Conservation (phyloP, 1,284 basidiomycete species). For the Cryptococcus floricola region DNA sequence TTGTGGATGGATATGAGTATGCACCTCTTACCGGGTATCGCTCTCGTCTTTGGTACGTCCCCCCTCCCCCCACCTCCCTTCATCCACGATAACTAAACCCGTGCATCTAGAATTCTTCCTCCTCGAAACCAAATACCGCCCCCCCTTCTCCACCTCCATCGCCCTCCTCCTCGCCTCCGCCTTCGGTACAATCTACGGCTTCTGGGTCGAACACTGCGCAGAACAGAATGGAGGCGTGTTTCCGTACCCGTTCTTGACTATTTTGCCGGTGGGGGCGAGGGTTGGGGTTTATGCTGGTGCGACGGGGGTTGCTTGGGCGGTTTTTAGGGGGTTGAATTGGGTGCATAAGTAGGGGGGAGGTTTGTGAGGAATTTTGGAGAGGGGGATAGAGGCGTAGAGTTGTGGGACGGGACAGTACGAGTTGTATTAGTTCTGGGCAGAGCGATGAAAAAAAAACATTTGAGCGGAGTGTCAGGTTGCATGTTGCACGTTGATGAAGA, state of each 20-base stretch:
- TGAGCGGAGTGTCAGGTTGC: too few species aligned
- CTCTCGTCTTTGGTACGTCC: constrained; percentile 54
- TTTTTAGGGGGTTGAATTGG: constrained; percentile 56
- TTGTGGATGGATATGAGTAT: constrained; percentile 59
- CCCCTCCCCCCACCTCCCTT: neutral
- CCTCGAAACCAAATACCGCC: constrained; percentile 61
- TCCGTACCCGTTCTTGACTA: constrained; percentile 75
- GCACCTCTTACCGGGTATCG: constrained; percentile 62
- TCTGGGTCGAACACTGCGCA: constrained; percentile 68
- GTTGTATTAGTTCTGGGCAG: too few species aligned
- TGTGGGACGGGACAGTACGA: neutral
- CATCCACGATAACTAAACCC: neutral
- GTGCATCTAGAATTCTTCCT: constrained; percentile 61
- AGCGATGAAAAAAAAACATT: too few species aligned
- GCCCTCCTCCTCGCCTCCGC: constrained; percentile 53
- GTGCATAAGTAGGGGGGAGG: constrained; percentile 25
- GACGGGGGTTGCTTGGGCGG: constrained; percentile 56
- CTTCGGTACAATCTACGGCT: constrained; percentile 57
- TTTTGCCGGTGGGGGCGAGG: constrained; percentile 56
- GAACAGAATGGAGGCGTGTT: constrained; percentile 59
- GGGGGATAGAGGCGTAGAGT: neutral
- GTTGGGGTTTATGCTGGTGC: constrained; percentile 61
- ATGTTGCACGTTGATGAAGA: too few species aligned
- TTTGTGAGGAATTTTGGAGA: neutral
- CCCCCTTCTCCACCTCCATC: constrained; percentile 50